These are phyloP conservation scores for Aquilaria yunnanensis DNA, from an alignment of 345 rosid genomes.

Conservation along the genomic window DNA sequence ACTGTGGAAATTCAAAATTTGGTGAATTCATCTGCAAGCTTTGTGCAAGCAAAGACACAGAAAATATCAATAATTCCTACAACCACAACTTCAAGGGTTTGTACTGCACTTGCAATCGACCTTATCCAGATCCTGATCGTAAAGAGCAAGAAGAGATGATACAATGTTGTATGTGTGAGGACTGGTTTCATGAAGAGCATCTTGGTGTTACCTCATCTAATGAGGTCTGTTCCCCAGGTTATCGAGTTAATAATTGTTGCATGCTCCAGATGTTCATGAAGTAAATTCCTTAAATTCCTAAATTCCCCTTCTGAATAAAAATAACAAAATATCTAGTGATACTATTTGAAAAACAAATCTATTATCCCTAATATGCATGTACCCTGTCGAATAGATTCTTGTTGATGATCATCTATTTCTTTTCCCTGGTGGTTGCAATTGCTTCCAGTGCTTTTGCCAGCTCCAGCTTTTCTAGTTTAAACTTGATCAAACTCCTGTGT, in stretches of 20 bases:
- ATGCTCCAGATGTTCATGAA: too few species aligned
- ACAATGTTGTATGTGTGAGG: slow-evolving; percentile 94
- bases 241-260: neutral
- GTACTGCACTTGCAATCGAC: slow-evolving; percentile 75
- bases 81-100: slow-evolving; percentile 91
- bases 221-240: slow-evolving; percentile 36
- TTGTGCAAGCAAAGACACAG: slow-evolving; percentile 60
- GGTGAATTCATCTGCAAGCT: slow-evolving; percentile 82
- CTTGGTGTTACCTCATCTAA: slow-evolving; percentile 53
- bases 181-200: slow-evolving; percentile 99
- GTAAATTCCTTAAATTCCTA: too few species aligned
- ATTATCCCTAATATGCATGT: too few species aligned
- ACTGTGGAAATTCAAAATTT: slow-evolving; percentile 93
- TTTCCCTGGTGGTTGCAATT: too few species aligned
- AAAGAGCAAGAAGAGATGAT: slow-evolving; percentile 96
- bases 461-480: too few species aligned
- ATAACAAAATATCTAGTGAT: too few species aligned
- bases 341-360: too few species aligned
- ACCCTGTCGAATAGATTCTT: too few species aligned
- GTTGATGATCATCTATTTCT: too few species aligned
- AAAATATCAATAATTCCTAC: slow-evolving; percentile 70
- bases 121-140: slow-evolving; percentile 88
- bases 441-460: too few species aligned
- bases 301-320: too few species aligned
- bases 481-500: too few species aligned